These are phyloP conservation scores for cucumber (Cucumis sativus) DNA, from an alignment of 306 rosid species.

Conservation along the genomic window Cucumber_9930_V3 NC_026657.2:36951501-36952000, in stretches of 20 bases:
- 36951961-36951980: background rate
- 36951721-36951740: background rate
- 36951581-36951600: background rate
- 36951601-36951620: background rate
- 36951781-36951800: background rate
- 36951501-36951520: background rate
- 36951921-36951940: background rate
- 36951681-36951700: background rate
- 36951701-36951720: background rate
- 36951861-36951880: background rate
- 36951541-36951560: background rate
- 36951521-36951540: background rate
- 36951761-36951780: background rate
- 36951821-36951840: background rate
- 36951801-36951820: background rate
- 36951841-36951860: background rate
- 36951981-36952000: background rate
- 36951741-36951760: background rate
- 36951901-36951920: background rate
- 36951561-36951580: background rate
- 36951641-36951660: background rate
- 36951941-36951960: background rate
- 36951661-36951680: background rate
- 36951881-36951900: background rate
- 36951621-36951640: background rate